phyloP scores from a whole-genome alignment of 2,329 filamentous ascomycete genomes.

The Cytospora leucostoma region DNA sequence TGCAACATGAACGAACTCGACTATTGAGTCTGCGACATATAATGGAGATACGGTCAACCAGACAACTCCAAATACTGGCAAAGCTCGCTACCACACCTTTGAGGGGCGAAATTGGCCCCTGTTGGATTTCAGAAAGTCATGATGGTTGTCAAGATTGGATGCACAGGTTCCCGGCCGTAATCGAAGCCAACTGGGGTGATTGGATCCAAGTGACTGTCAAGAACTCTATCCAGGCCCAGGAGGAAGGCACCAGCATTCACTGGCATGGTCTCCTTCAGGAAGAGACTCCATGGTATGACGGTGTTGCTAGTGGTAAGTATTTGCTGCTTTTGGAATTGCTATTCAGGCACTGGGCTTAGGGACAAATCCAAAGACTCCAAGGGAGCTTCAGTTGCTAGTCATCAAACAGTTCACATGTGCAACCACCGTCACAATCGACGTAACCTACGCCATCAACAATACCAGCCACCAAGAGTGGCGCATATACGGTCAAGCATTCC shows the following conservation, averaged over 20 bases:
- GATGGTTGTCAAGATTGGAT: slow-evolving; percentile 48
- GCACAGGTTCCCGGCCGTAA: slow-evolving; percentile 49
- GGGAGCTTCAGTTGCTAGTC: no score
- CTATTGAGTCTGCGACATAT: no score
- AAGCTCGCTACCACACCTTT: background rate
- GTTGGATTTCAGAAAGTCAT: slow-evolving; percentile 37
- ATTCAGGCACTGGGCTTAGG: no score
- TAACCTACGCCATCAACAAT: no score
- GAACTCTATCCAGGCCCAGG: slow-evolving; percentile 37
- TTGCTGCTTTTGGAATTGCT: no score
- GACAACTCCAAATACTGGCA: no score
- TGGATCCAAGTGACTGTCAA: slow-evolving; percentile 33
- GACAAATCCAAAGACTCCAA: no score
- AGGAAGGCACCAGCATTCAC: slow-evolving; percentile 43
- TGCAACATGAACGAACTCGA: no score
- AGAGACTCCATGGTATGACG: slow-evolving; percentile 31
- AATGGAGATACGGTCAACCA: no score
- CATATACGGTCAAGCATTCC: no score
- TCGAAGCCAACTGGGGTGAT: slow-evolving; percentile 20
- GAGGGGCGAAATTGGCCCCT: slow-evolving; percentile 33
- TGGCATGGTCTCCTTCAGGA: slow-evolving; percentile 43
- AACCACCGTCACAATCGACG: no score
- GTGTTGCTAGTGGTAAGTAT: slow-evolving; percentile 10
- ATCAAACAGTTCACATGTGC: slow-evolving; percentile 40
- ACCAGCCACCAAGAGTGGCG: no score